Conservation (phyloP, 306 rosid species). For the Chamaecrista fasciculata region DNA sequence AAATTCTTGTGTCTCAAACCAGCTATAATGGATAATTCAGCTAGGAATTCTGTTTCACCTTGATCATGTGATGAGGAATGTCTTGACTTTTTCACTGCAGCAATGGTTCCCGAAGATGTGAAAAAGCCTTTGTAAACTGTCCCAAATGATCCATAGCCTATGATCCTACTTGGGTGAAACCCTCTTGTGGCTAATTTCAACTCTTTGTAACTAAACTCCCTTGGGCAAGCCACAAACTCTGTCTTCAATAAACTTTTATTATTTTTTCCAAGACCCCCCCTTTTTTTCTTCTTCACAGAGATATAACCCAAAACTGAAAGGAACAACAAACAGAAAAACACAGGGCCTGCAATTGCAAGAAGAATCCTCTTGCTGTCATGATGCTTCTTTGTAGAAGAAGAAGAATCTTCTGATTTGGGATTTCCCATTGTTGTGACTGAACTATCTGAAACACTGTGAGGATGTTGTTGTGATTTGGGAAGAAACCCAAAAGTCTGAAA, state of each 20-base stretch:
- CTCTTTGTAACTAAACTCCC: not conserved
- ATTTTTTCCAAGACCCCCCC: not conserved
- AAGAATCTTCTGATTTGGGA: not conserved
- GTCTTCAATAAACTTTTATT: not conserved
- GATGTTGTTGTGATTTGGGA: too few relatives aligned
- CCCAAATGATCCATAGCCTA: not conserved
- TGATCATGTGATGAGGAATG: not conserved
- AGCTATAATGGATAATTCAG: not conserved
- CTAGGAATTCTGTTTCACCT: not conserved
- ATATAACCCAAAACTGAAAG: not conserved
- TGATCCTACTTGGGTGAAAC: not conserved
- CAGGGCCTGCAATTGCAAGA: slow-evolving; percentile 9
- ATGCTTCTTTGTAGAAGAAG: not conserved
- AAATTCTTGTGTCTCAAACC: slow-evolving; percentile 2
- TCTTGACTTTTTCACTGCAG: not conserved
- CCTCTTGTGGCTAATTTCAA: slow-evolving; percentile 11
- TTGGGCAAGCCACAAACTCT: slow-evolving; percentile 2
- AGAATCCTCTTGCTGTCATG: slow-evolving; percentile 24
- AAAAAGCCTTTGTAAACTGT: slow-evolving; percentile 7
- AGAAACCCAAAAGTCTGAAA: slow-evolving; percentile 49
- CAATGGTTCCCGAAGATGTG: not conserved
- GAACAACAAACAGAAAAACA: not conserved
- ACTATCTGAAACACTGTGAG: slow-evolving; percentile 59
- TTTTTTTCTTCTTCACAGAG: not conserved
- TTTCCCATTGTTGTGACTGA: slow-evolving; percentile 27